Percentiles rank a stretch among this genome's conserved stretches.
These are phyloP conservation scores for Cercospora sesami DNA, from an alignment of 2,329 filamentous ascomycete species.

Conservation along the genomic window DNA sequence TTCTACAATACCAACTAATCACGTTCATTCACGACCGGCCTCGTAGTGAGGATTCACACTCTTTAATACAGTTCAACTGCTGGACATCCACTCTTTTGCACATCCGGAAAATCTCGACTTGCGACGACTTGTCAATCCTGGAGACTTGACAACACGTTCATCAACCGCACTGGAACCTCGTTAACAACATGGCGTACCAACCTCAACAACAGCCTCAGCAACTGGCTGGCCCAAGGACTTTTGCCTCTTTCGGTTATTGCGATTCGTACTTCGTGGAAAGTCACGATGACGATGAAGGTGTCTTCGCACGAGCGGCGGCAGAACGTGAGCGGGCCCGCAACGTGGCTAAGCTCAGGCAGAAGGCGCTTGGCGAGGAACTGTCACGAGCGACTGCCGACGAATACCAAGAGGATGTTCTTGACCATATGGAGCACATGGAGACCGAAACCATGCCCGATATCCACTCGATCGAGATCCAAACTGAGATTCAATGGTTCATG, in stretches of 20 bases:
- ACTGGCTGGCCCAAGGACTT: conserved; percentile 41
- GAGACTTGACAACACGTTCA: conserved; percentile 50
- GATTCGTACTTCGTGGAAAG: conserved; percentile 69
- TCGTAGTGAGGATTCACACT: conserved; percentile 53
- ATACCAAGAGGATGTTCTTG: conserved; percentile 90
- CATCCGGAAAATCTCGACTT: conserved; percentile 28
- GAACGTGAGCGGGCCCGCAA: conserved; percentile 75
- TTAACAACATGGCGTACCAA: conserved; percentile 57
- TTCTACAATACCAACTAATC: conserved; percentile 56
- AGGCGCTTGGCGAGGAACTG: conserved; percentile 84
- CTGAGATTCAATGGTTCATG: conserved; percentile 99
- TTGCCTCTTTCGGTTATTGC: conserved; percentile 62
- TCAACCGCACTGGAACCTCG: conserved; percentile 34
- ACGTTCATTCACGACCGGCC: conserved; percentile 53
- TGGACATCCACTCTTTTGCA: conserved; percentile 47
- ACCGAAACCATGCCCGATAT: conserved; percentile 90
- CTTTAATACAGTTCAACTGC: conserved; percentile 46
- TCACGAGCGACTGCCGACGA: conserved; percentile 82
- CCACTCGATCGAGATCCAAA: conserved; percentile 97
- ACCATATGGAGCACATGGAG: conserved; percentile 96
- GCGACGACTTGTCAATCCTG: conserved; percentile 45
- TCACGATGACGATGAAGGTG: conserved; percentile 55
- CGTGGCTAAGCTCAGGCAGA: conserved; percentile 78
- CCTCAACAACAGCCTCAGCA: conserved; percentile 32
- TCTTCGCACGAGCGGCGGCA: conserved; percentile 60